Evolutionary conservation across 2,329 filamentous ascomycete species (phyloP).

Genomic region (Alternaria sp.): DNA sequence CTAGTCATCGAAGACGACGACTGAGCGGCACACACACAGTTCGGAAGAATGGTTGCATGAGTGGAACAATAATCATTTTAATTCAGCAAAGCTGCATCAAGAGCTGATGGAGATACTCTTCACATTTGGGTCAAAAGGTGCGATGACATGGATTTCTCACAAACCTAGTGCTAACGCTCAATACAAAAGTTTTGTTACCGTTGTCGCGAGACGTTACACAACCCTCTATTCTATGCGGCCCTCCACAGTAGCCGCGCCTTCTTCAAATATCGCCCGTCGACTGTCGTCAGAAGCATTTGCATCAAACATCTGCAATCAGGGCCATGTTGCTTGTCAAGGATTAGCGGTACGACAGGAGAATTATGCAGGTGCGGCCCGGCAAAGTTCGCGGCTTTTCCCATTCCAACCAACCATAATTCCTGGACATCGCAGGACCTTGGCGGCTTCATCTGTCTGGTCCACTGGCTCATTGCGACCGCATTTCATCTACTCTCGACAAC

Average conservation of each 20-base stretch:
- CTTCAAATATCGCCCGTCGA: neutral
- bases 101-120: constrained; percentile 2
- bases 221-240: neutral
- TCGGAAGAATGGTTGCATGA: neutral
- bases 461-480: neutral
- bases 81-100: constrained; percentile 4
- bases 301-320: neutral
- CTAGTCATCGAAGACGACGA: constrained; percentile 85
- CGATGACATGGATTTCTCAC: neutral
- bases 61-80: neutral
- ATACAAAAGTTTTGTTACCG: neutral
- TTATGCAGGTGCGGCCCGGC: constrained; percentile 1
- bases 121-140: neutral
- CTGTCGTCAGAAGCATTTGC: neutral
- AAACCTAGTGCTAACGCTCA: neutral
- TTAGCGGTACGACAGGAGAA: neutral
- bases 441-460: neutral
- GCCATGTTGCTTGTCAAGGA: neutral
- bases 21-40: constrained; percentile 50
- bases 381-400: constrained; percentile 5
- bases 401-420: neutral
- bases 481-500: neutral
- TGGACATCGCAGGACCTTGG: neutral
- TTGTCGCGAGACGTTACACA: neutral
- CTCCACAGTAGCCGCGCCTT: neutral